Percentiles rank a stretch among this genome's conserved stretches.
These are phyloP conservation scores for Hypholoma fasciculare DNA, from an alignment of 768 basidiomycete genomes.

Conservation along the genomic window DNA sequence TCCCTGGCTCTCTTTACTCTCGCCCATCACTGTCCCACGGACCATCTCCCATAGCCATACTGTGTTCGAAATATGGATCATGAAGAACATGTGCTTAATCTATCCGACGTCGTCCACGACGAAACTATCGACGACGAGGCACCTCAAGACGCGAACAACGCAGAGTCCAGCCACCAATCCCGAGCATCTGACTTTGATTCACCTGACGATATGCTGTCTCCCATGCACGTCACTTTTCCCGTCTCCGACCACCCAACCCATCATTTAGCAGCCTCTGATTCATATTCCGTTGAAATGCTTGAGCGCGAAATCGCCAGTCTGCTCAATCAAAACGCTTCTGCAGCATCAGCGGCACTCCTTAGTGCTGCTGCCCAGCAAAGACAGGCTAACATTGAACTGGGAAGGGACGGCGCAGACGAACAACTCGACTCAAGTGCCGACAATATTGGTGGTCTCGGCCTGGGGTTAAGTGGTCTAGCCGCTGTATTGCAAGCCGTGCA, in stretches of 20 bases:
- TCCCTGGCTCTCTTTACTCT: not conserved
- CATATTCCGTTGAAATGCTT: constrained; percentile 69
- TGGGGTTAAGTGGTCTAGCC: constrained; percentile 67
- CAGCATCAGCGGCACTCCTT: constrained; percentile 62
- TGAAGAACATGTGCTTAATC: constrained; percentile 68
- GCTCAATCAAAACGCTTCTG: constrained; percentile 73
- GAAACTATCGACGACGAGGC: constrained; percentile 66
- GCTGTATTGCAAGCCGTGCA: constrained; percentile 81
- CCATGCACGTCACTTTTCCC: constrained; percentile 35
- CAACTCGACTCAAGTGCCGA: constrained; percentile 28
- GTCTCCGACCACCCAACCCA: constrained; percentile 36
- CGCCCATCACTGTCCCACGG: not conserved
- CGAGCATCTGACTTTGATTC: constrained; percentile 33
- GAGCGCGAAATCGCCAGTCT: constrained; percentile 78
- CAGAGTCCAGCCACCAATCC: constrained; percentile 29
- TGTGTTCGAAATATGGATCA: constrained; percentile 36
- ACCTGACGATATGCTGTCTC: constrained; percentile 35
- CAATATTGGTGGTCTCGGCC: constrained; percentile 42
- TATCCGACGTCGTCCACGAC: constrained; percentile 86
- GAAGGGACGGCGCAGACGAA: constrained; percentile 25
- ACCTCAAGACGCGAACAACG: constrained; percentile 28
- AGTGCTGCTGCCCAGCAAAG: constrained; percentile 71
- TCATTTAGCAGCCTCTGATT: constrained; percentile 40
- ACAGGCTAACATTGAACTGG: constrained; percentile 45
- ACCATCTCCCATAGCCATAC: not conserved